Evolutionary conservation across 2,329 filamentous ascomycete species (phyloP).

Genomic region (Myrmaecium sp.): DNA sequence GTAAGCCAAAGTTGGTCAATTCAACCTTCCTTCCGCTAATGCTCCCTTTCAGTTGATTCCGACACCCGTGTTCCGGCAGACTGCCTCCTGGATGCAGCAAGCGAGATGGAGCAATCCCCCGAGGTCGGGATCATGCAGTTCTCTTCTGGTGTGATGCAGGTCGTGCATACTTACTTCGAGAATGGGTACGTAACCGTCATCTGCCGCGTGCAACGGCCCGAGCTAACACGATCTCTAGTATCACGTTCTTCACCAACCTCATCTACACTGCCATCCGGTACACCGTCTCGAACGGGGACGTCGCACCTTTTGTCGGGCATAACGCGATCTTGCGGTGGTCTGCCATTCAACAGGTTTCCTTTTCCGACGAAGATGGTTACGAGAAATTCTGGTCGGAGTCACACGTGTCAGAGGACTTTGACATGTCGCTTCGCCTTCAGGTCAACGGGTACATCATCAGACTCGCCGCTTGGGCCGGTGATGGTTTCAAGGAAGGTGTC

Average conservation of each 20-base stretch:
- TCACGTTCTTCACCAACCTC: conserved; percentile 65
- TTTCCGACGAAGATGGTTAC: conserved; percentile 37
- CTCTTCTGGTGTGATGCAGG: conserved; percentile 5
- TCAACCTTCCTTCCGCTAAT: neutral
- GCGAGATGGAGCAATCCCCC: conserved; percentile 65
- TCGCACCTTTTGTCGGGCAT: conserved; percentile 61
- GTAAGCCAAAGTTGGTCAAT: conserved; percentile 9
- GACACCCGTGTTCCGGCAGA: conserved; percentile 64
- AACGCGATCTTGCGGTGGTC: conserved; percentile 60
- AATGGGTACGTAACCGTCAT: no score
- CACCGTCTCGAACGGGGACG: conserved; percentile 53
- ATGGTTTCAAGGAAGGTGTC: conserved; percentile 58
- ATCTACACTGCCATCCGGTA: conserved; percentile 60
- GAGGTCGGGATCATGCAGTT: conserved; percentile 46
- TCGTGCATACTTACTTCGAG: conserved; percentile 4
- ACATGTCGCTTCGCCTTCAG: conserved; percentile 57
- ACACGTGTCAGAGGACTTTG: conserved; percentile 64
- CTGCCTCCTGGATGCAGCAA: conserved; percentile 62
- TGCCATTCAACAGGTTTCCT: conserved; percentile 42
- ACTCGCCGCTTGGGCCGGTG: conserved; percentile 48
- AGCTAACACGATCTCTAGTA: no score
- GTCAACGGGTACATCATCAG: conserved; percentile 50
- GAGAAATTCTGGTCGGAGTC: conserved; percentile 60
- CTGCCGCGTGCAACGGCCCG: no score
- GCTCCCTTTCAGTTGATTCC: conserved; percentile 23